Evolutionary conservation across 1,139 yeast species (phyloP).

Genomic region (Wickerhamiella infanticola): DNA sequence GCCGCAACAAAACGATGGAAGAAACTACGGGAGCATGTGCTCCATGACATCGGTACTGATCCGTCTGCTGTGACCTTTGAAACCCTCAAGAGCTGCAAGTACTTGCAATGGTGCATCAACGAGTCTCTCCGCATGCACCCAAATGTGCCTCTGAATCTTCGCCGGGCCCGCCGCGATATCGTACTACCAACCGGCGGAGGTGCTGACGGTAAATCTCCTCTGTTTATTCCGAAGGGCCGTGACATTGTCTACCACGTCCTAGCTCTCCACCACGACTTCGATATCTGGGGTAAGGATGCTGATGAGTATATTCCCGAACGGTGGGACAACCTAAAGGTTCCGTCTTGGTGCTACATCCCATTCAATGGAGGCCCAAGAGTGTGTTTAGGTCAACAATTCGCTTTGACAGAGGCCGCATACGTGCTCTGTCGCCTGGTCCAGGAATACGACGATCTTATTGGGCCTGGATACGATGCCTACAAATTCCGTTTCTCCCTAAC

Average conservation of each 20-base stretch:
- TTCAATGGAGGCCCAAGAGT: constrained; percentile 38
- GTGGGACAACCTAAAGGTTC: constrained; percentile 35
- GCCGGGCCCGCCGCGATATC: constrained; percentile 22
- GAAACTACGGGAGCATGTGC: constrained; percentile 26
- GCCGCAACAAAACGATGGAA: constrained; percentile 27
- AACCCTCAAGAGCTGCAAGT: constrained; percentile 33
- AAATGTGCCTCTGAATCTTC: constrained; percentile 19
- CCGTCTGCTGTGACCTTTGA: constrained; percentile 17
- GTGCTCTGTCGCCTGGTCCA: constrained; percentile 28
- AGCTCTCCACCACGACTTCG: constrained; percentile 37
- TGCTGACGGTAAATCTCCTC: constrained; percentile 28
- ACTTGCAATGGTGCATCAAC: constrained; percentile 29
- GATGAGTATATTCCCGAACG: constrained; percentile 37
- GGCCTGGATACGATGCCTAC: background rate
- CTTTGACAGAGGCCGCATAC: constrained; percentile 36
- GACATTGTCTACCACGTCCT: constrained; percentile 45
- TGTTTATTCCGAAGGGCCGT: constrained; percentile 37
- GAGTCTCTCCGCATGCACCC: constrained; percentile 20
- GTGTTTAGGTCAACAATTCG: constrained; percentile 36
- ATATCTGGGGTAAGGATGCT: constrained; percentile 37
- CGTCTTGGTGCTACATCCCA: constrained; percentile 20
- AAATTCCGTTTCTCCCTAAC: background rate
- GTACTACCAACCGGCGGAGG: constrained; percentile 39
- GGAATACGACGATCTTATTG: constrained; percentile 2
- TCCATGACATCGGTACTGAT: constrained; percentile 24